Evolutionary conservation across 192 early-diverging fungal species (phyloP).

Genomic region (Powellomyces hirtus): DNA sequence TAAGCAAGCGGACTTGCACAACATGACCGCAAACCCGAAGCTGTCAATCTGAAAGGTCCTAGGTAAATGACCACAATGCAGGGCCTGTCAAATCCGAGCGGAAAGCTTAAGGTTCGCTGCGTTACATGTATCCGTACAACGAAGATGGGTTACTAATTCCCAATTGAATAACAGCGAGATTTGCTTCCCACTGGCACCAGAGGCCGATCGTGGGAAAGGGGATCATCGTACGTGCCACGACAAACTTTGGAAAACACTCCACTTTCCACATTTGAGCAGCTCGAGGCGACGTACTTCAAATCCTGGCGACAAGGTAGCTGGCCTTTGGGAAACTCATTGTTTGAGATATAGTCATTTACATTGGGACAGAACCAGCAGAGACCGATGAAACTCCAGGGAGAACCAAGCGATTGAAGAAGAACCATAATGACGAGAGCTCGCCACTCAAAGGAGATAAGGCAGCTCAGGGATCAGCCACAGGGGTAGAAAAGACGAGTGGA

Average conservation of each 20-base stretch:
- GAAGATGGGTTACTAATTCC: too few relatives aligned
- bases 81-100: too few relatives aligned
- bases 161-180: constrained; percentile 39
- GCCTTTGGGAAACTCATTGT: not conserved
- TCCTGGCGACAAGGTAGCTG: constrained; percentile 20
- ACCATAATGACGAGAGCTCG: not conserved
- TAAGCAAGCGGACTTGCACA: too few relatives aligned
- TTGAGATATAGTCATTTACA: not conserved
- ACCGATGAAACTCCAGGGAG: not conserved
- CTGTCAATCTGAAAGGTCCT: too few relatives aligned
- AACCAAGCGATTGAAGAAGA: constrained; percentile 13
- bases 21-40: too few relatives aligned
- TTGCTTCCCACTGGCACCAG: constrained; percentile 49
- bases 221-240: constrained; percentile 44
- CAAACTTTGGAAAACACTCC: constrained; percentile 23
- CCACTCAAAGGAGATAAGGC: not conserved
- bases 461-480: not conserved
- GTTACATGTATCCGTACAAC: too few relatives aligned
- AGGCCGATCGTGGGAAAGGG: constrained; percentile 48
- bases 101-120: not conserved
- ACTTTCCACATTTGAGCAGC: constrained; percentile 37
- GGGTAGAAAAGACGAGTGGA: not conserved
- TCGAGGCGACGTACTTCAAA: constrained; percentile 38
- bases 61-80: too few relatives aligned
- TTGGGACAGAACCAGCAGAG: not conserved